These are phyloP conservation scores for Cladosporium sp. DNA, from an alignment of 2,329 filamentous ascomycete species.

Conservation along the genomic window DNA sequence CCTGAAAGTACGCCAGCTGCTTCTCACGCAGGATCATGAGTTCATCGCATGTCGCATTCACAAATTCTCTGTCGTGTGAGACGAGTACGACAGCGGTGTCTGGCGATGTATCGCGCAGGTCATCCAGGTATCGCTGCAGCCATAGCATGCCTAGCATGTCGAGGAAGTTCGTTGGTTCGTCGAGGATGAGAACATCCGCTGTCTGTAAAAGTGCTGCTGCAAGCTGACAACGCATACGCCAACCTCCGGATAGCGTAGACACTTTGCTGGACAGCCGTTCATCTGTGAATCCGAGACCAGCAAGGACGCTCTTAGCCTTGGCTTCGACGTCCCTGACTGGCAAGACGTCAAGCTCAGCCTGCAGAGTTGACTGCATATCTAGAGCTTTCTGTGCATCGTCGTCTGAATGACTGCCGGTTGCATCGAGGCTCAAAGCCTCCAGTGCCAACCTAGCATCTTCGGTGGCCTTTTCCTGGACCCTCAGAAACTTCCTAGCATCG, in stretches of 20 bases:
- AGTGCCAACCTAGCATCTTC: slow-evolving; percentile 33
- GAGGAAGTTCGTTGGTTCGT: slow-evolving; percentile 84
- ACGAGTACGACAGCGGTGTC: slow-evolving; percentile 67
- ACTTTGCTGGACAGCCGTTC: slow-evolving; percentile 57
- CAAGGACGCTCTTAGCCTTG: slow-evolving; percentile 61
- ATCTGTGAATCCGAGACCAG: slow-evolving; percentile 68
- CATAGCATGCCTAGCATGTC: slow-evolving; percentile 80
- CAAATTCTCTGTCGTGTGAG: slow-evolving; percentile 80
- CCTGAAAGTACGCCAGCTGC: slow-evolving; percentile 68
- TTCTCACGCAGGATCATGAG: slow-evolving; percentile 72
- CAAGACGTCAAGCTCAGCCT: slow-evolving; percentile 31
- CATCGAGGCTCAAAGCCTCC: slow-evolving; percentile 46
- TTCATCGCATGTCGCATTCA: slow-evolving; percentile 70
- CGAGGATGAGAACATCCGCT: slow-evolving; percentile 73
- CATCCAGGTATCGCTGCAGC: slow-evolving; percentile 68
- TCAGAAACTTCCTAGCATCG: slow-evolving; percentile 70
- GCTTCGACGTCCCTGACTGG: slow-evolving; percentile 43
- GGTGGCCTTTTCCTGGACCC: slow-evolving; percentile 63
- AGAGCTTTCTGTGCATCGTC: slow-evolving; percentile 65
- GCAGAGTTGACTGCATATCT: slow-evolving; percentile 65
- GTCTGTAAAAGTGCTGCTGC: slow-evolving; percentile 62
- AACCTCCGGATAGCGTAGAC: slow-evolving; percentile 65
- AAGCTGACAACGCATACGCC: slow-evolving; percentile 41
- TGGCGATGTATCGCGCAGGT: slow-evolving; percentile 43
- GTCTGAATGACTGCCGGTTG: slow-evolving; percentile 48